Evolutionary conservation across 768 basidiomycete species (phyloP), one percentile per base, ranked within the genome.

Genomic region (Termitomyces sp.): DNA sequence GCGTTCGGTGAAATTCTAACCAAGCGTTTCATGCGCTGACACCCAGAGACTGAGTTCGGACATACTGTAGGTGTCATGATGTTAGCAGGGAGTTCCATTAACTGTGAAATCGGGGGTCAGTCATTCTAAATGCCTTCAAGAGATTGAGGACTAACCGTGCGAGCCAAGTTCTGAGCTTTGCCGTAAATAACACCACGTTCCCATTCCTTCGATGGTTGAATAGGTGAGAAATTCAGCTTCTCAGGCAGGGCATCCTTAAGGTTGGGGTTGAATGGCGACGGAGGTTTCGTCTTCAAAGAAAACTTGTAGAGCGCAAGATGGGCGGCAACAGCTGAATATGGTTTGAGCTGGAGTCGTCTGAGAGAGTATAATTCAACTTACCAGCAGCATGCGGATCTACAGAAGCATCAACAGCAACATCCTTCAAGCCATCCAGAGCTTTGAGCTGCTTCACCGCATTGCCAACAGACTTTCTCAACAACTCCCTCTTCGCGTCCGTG

Each of bases 11-110:
- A 95, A 95, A 18, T 71, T 73, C 87, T 91, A 64, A 31, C 13
- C 41, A 48, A 49, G 16, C 1, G 18, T 59, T 41, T 41, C 24
- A 34, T 39, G 30, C 4, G 3, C 27, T 22, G 30, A 22, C 8
- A 27, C 42, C 39, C 36, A 22, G 16, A 30, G 51, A 34, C 45
- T 22, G 24, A 41, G 6, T 30, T 53, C 47, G 34, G 24, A 69
- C 79, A 46, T 65, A 87, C 87, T 15, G 91, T 91, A 9, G 92
- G 93, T 2, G 91, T 93, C 77, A 92, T 76, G 71, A 93, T 83
- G 70, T 95, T 95, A 1, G 84, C 92, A 54, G 93, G 93, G 6
- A 90, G 73, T 72, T 95, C 93, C 85, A 84, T 87, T 49, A 95
- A 78, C 88, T 92, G 69, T 31, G 13, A 33, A 20, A 20, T 36